Evolutionary conservation across 768 basidiomycete species (phyloP), one percentile per base, ranked within the genome.

Genomic region (Nidula microcarpa): DNA sequence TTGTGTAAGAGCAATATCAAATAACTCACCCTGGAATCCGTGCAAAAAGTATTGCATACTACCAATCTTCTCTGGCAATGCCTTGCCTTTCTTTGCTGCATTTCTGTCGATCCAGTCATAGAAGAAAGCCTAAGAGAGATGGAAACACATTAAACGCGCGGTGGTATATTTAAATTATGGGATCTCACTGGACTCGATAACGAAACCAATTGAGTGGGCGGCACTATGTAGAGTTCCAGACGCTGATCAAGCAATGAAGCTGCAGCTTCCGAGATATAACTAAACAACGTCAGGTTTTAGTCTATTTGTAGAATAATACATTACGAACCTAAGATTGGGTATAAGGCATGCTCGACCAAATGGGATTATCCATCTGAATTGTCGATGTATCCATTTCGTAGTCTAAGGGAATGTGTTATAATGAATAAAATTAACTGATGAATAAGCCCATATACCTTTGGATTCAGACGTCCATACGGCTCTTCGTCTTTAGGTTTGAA

Each of bases 401-500:
- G 90, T 93, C 88, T 91, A 52, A 36, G 37, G 17, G 18, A 34
- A 51, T 11, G 18, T 41, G 7, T 49, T 18, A 39, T 3, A 33
- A 58, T n/a, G 43, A 36, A 37, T 44, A 17, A 8, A 48, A 7
- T 10, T 41, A 6, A 46, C 65, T 10, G 9, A 11, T 11, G 10
- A 45, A 10, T 45, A 23, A 23, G 7, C 17, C n/a, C n/a, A n/a
- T n/a, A 47, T 48, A 84, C 87, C 78, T 95, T 95, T 0, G 92
- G 92, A 65, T 94, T 94, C 16, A 94, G 75, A 39, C 84, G 76
- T 23, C 92, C 92, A 64, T 94, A 95, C 1, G 92, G 92, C 60
- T 94, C 91, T 64, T 91, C 89, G 54, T 91, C 89, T 65, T 94
- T 93, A 1, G 93, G 93, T 65, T 95, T 95, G 69, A 96, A 95